Evolutionary conservation across 225 moss, liverwort and hornwort genomes (phyloP).

Genomic region (Physcomitrium patens): DNA sequence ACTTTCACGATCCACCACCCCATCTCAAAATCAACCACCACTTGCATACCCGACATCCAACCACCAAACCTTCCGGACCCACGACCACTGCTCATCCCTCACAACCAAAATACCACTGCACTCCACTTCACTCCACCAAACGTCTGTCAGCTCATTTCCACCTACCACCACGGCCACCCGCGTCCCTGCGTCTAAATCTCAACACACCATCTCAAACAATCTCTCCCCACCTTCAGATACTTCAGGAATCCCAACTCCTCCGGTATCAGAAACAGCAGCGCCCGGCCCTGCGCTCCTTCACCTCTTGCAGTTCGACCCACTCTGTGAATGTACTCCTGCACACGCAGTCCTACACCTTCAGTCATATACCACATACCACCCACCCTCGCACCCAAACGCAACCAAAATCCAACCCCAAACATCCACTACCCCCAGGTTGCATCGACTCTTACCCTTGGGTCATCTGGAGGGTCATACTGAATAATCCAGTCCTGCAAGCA

Average conservation of each 20-base stretch:
- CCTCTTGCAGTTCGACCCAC: constrained; percentile 99
- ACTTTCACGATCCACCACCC: background rate
- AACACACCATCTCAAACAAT: background rate
- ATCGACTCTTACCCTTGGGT: constrained; percentile 63
- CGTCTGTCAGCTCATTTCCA: background rate
- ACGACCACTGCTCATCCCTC: too few relatives aligned
- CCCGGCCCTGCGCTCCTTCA: constrained; percentile 85
- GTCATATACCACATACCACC: background rate
- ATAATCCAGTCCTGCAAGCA: constrained; percentile 91
- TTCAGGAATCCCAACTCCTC: constrained; percentile 88
- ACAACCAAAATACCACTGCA: too few relatives aligned
- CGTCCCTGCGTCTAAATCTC: background rate
- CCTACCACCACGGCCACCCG: background rate
- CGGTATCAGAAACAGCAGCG: constrained; percentile 88
- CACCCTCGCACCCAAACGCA: background rate
- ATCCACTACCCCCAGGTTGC: background rate
- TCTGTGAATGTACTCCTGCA: constrained; percentile 94
- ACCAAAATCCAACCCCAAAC: background rate
- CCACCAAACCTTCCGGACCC: too few relatives aligned
- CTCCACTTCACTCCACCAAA: too few relatives aligned
- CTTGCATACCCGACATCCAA: too few relatives aligned
- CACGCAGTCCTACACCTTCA: background rate
- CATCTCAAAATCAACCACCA: background rate
- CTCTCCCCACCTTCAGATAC: constrained; percentile 63
- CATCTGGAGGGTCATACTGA: constrained; percentile 94